Evolutionary conservation across 202 grass and related monocot species (phyloP), one percentile per base, ranked within the genome.

Genomic region (Saccharum hybrid): DNA sequence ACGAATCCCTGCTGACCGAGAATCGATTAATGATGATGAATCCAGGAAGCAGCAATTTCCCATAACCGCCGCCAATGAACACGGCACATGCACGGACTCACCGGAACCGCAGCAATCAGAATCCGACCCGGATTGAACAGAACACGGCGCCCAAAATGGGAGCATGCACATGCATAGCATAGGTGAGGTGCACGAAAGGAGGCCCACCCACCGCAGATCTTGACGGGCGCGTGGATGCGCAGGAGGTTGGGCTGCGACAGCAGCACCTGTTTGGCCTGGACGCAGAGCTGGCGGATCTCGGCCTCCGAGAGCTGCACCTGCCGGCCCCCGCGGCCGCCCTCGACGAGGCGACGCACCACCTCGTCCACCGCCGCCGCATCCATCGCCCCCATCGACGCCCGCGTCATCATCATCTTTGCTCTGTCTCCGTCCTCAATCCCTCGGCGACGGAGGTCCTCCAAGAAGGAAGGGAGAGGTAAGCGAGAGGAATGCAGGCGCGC

Each of bases 261-360:
- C 36, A 93, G 68, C 43, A 88, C 85, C 74, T 80, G 74, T 63
- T 93, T 93, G 51, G 85, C 88, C 37, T 88, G 85, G 36, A 93
- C 91, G 88, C 91, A 90, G 46, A 93, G 91, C 82, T 88, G 88
- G 45, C 88, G 88, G 82, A 93, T 93, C 91, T 93, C 91, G 64
- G 88, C 68, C 88, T 93, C 91, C 22, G 85, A 88, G n/a, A 93
- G 63, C 88, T 88, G 85, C 66, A 93, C 91, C 88, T 90, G 88
- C 33, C 66, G 72, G 31, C 90, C 87, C 6, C 73, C 88, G 78
- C 82, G 78, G 74, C 87, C 87, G 48, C 87, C 87, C 37, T 86
- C 90, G 19, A 88, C 41, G 10, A 92, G 86, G 72, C 90, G 86
- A 36, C 87, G 76, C 68, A 92, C 57, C 28, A 92, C 54, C 80